These are phyloP conservation scores for Orbilia quercus DNA, from an alignment of 2,329 filamentous ascomycete species.

Conservation along the genomic window DNA sequence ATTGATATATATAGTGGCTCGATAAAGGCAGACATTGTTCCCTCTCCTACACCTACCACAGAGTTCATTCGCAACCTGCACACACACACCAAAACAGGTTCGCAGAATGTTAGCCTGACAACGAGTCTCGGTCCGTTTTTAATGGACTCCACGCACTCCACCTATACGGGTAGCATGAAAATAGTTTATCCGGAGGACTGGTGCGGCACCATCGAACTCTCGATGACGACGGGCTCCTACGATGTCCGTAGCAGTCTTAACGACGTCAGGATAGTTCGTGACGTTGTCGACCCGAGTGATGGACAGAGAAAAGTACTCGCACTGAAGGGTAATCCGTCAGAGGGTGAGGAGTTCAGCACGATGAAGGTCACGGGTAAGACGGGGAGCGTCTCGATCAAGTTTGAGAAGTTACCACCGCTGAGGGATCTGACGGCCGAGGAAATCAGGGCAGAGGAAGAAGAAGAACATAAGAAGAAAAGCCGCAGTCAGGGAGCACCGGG, in stretches of 20 bases:
- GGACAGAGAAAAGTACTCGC: slow-evolving; percentile 30
- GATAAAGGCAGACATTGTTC: slow-evolving; percentile 30
- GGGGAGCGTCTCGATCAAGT: slow-evolving; percentile 26
- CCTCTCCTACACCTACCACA: slow-evolving; percentile 32
- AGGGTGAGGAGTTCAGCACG: slow-evolving; percentile 49
- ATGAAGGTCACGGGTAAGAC: slow-evolving; percentile 39
- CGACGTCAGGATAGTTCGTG: slow-evolving; percentile 30
- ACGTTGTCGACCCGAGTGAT: slow-evolving; percentile 39
- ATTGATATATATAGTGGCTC: slow-evolving; percentile 33
- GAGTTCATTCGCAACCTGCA: slow-evolving; percentile 34
- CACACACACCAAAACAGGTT: slow-evolving; percentile 30
- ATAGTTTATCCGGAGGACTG: slow-evolving; percentile 40
- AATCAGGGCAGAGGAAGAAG: slow-evolving; percentile 27
- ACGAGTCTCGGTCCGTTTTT: slow-evolving; percentile 46
- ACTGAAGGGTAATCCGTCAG: slow-evolving; percentile 44
- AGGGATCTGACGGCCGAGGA: slow-evolving; percentile 36
- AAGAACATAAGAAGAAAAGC: slow-evolving; percentile 21
- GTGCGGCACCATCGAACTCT: slow-evolving; percentile 48
- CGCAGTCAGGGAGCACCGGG: background rate
- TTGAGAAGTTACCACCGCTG: slow-evolving; percentile 41
- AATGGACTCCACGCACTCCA: slow-evolving; percentile 40
- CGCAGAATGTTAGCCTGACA: slow-evolving; percentile 17
- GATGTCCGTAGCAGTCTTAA: slow-evolving; percentile 26
- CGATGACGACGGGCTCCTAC: slow-evolving; percentile 25
- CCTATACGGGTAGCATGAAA: slow-evolving; percentile 36